phyloP scores from a whole-genome alignment of 2,329 filamentous ascomycete genomes.

The Neofusicoccum sp. region DNA sequence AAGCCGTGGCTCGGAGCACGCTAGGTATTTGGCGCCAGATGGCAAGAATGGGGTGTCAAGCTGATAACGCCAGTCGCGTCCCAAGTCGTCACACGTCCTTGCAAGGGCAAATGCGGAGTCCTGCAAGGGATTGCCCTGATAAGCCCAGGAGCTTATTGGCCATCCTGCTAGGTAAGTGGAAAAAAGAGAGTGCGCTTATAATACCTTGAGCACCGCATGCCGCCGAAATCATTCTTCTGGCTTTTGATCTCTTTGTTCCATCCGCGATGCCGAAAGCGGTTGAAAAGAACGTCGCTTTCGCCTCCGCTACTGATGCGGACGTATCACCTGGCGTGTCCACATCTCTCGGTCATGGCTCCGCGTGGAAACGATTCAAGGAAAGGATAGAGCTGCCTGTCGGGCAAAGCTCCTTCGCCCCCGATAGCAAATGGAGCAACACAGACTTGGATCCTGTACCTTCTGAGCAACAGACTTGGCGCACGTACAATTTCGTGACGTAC shows the following conservation, averaged over 20 bases:
- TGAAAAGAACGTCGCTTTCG: not conserved
- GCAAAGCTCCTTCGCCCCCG: not conserved
- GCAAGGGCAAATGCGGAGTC: not conserved
- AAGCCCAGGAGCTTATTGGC: not conserved
- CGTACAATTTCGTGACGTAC: slow-evolving; percentile 2
- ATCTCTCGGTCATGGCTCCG: not conserved
- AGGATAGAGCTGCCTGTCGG: not conserved
- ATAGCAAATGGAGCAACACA: not conserved
- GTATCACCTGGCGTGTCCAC: not conserved
- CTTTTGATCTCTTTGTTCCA: not conserved
- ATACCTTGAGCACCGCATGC: not conserved
- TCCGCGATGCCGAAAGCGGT: not conserved
- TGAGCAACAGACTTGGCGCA: not conserved
- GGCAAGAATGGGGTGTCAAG: not conserved
- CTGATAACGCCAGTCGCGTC: not conserved
- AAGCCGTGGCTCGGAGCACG: not conserved
- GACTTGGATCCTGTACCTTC: not conserved
- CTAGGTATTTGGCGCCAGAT: not conserved
- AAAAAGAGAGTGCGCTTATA: too few relatives aligned
- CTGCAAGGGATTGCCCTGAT: not conserved
- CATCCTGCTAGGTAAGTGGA: not conserved
- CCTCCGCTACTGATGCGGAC: not conserved
- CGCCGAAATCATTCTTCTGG: not conserved
- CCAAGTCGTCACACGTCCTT: not conserved
- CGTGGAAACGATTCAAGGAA: not conserved